Base-by-base conservation (phyloP, 441 rosid species). In the Omphalea diandra region DNA sequence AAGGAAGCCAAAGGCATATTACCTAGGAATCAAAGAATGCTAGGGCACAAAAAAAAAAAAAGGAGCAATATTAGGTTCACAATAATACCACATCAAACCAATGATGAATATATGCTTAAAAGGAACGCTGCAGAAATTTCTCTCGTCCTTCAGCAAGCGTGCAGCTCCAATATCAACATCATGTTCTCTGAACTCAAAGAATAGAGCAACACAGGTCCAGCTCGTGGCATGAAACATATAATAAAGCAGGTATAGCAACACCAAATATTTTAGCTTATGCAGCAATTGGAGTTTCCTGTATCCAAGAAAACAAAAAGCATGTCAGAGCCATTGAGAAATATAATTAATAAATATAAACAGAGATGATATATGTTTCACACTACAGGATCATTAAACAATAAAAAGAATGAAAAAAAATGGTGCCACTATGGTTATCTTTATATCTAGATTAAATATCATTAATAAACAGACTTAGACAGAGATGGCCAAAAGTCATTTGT, bases 211-310 rank as follows among this genome's bases (percentile, higher is more conserved):
- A 36, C n/a, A 26, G 32, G 53, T 36, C 18, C 14, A n/a, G 40
- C 33, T 1, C 1, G n/a, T 55, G 50, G 38, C n/a, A 1, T 33
- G n/a, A 41, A 56, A 60, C 57, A 76, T 68, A 65, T 40, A 14
- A 65, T 15, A 44, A 55, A 33, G 38, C 35, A 47, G 43, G 68
- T 74, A 56, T 40, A 22, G 53, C 9, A 24, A 33, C 41, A 1
- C 43, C 35, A 35, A 55, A 3, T n/a, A 3, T 7, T 76, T 41
- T 29, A 12, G 58, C 64, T 79, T 78, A 90, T 61, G 85, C 97
- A 22, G 89, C 90, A 55, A 93, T 88, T 3, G 91, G 89, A 63
- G 90, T 77, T 70, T 93, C 98, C 97, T 93, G 87, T 76, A 61
- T 61, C 66, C 14, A 46, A 63, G 56, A 54, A 32, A 67, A 53